These are phyloP conservation scores for Coemansia sp. DNA, from an alignment of 192 early-diverging fungal genomes.

Conservation along the genomic window DNA sequence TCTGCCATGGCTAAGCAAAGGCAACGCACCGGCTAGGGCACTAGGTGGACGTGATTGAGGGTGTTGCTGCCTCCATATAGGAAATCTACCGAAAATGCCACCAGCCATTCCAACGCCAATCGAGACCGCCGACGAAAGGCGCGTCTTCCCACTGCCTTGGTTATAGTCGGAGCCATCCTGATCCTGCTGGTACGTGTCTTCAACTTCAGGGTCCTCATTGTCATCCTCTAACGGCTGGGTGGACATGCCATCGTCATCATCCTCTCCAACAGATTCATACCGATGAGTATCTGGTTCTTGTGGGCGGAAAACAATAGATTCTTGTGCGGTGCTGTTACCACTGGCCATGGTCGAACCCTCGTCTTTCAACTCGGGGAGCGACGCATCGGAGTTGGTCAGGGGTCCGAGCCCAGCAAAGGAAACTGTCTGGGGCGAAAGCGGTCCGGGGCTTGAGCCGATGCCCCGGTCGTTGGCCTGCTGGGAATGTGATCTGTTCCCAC, in stretches of 20 bases:
- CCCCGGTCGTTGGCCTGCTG: not conserved
- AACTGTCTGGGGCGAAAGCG: slow-evolving; percentile 17
- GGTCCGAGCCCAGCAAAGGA: slow-evolving; percentile 16
- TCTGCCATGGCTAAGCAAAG: not conserved
- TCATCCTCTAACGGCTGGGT: slow-evolving; percentile 14
- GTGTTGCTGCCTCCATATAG: slow-evolving; percentile 32
- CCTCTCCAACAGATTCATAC: not conserved
- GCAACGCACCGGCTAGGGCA: not conserved
- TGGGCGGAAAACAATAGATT: slow-evolving; percentile 19
- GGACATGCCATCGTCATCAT: not conserved
- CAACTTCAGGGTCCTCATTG: not conserved
- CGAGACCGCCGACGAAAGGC: slow-evolving; percentile 3
- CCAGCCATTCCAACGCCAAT: slow-evolving; percentile 38
- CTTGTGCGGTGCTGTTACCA: slow-evolving; percentile 1
- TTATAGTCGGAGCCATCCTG: not conserved
- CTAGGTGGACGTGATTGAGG: slow-evolving; percentile 20
- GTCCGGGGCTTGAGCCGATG: not conserved
- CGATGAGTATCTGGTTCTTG: not conserved
- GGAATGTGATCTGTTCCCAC: slow-evolving; percentile 18
- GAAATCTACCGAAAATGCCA: slow-evolving; percentile 37
- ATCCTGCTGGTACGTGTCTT: not conserved
- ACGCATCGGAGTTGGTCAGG: slow-evolving; percentile 5
- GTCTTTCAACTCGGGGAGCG: not conserved
- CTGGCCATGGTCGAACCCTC: not conserved
- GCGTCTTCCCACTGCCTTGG: not conserved